Evolutionary conservation across 495 filamentous ascomycete species (phyloP).

Genomic region (Penicillium cinerascens): DNA sequence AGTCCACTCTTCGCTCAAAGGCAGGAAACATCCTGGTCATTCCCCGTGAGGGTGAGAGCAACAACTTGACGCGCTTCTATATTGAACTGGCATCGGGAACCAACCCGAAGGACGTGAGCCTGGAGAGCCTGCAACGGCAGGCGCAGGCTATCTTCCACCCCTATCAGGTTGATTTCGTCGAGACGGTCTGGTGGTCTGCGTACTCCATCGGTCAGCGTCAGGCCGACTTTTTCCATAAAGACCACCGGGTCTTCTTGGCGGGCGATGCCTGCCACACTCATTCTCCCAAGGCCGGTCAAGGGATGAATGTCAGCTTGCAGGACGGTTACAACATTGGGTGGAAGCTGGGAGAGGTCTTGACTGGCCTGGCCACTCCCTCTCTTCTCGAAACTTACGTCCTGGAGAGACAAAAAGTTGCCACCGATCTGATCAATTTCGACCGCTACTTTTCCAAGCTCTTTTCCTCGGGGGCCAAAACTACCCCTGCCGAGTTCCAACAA

Average conservation of each 20-base stretch:
- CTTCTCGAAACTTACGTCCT: conserved; percentile 66
- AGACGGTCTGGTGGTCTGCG: conserved; percentile 56
- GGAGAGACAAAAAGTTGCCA: conserved; percentile 65
- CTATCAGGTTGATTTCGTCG: conserved; percentile 49
- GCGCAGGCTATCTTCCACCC: conserved; percentile 57
- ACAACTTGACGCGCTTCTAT: conserved; percentile 66
- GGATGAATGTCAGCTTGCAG: conserved; percentile 48
- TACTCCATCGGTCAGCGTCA: conserved; percentile 59
- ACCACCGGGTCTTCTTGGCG: conserved; percentile 52
- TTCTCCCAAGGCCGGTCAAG: conserved; percentile 59
- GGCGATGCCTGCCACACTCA: conserved; percentile 63
- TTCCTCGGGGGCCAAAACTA: conserved; percentile 39
- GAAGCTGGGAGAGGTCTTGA: conserved; percentile 68
- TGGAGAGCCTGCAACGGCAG: conserved; percentile 55
- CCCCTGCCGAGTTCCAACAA: conserved; percentile 48
- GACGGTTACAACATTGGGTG: conserved; percentile 69
- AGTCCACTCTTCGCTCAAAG: conserved; percentile 59
- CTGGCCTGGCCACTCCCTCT: conserved; percentile 50
- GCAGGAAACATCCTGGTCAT: conserved; percentile 67
- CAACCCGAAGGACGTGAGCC: conserved; percentile 34
- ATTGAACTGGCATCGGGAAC: conserved; percentile 61
- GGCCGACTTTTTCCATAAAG: conserved; percentile 53
- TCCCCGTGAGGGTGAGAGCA: conserved; percentile 60
- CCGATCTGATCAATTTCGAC: conserved; percentile 73
- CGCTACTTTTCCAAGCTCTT: conserved; percentile 62